phyloP scores from a whole-genome alignment of 208 protist species.

The Crithidia thermophila region DNA sequence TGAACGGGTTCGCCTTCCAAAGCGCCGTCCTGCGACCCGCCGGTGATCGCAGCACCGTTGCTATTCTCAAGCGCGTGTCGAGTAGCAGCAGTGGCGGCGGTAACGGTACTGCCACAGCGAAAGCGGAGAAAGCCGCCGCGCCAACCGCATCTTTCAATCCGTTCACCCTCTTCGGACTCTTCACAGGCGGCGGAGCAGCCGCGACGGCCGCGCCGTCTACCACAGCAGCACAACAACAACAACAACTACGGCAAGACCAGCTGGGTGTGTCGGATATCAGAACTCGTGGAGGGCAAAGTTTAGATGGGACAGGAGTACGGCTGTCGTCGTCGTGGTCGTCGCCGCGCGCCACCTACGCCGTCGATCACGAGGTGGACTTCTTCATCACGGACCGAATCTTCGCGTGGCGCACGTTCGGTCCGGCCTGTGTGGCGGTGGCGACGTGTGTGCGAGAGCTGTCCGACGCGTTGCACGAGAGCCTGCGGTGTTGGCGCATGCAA shows the following conservation, averaged over 20 bases:
- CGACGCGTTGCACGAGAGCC: slow-evolving; percentile 37
- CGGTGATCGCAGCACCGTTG: slow-evolving; percentile 56
- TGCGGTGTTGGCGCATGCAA: slow-evolving; percentile 32
- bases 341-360: not conserved
- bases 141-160: not conserved
- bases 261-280: too few species aligned
- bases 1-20: slow-evolving; percentile 46
- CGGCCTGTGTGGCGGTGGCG: slow-evolving; percentile 63
- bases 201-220: not conserved
- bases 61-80: slow-evolving; percentile 31
- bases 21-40: slow-evolving; percentile 46
- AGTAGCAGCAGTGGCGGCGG: not conserved
- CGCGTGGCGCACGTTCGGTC: slow-evolving; percentile 70
- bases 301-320: not conserved
- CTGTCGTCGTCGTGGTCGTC: not conserved
- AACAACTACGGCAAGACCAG: too few species aligned
- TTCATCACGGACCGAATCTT: slow-evolving; percentile 72
- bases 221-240: not conserved
- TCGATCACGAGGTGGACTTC: slow-evolving; percentile 50
- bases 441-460: slow-evolving; percentile 70
- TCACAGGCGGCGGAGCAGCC: not conserved
- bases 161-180: slow-evolving; percentile 14
- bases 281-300: too few species aligned
- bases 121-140: not conserved
- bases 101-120: not conserved